A percentile compares a stretch with the other conserved stretches of the same genome.
phyloP scores from a whole-genome alignment of 129 eudicot genomes.

The Chrysanthemum lavandulifolium region DNA sequence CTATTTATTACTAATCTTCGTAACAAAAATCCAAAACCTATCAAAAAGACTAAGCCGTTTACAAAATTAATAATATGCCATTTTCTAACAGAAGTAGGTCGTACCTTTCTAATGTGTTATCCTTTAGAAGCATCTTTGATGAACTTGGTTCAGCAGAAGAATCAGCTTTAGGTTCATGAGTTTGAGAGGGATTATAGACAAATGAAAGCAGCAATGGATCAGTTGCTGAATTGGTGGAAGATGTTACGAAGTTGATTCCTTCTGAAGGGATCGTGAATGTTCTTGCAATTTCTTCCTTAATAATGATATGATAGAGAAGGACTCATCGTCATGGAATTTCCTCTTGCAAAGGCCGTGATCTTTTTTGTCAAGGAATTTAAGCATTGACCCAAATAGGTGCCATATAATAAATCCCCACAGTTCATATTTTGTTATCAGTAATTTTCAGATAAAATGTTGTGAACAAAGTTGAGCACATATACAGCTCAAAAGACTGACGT shows the following conservation, averaged over 20 bases:
- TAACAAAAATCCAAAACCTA: no score
- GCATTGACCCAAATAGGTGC: not conserved
- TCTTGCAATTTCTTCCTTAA: constrained; percentile 58
- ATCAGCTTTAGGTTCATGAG: constrained; percentile 29
- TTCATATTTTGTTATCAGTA: not conserved
- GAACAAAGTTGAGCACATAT: not conserved
- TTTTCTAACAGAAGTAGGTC: not conserved
- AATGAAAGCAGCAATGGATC: constrained; percentile 56
- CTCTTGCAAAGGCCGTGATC: constrained; percentile 48
- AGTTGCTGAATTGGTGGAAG: constrained; percentile 48
- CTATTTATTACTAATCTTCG: no score
- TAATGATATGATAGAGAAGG: constrained; percentile 37
- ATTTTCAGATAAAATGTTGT: not conserved
- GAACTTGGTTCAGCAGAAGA: constrained; percentile 34
- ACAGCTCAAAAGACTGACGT: not conserved
- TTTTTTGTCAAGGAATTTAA: constrained; percentile 48
- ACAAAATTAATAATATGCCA: no score
- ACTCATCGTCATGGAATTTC: constrained; percentile 40
- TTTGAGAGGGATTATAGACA: constrained; percentile 38
- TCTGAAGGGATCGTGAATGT: constrained; percentile 33
- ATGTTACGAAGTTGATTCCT: constrained; percentile 42
- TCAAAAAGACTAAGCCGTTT: no score
- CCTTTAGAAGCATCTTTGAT: constrained; percentile 32
- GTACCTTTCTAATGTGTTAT: constrained; percentile 44
- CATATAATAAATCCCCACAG: constrained; percentile 2